Evolutionary conservation across 2,329 filamentous ascomycete genomes (phyloP).

Genomic region (Curvularia sp.): DNA sequence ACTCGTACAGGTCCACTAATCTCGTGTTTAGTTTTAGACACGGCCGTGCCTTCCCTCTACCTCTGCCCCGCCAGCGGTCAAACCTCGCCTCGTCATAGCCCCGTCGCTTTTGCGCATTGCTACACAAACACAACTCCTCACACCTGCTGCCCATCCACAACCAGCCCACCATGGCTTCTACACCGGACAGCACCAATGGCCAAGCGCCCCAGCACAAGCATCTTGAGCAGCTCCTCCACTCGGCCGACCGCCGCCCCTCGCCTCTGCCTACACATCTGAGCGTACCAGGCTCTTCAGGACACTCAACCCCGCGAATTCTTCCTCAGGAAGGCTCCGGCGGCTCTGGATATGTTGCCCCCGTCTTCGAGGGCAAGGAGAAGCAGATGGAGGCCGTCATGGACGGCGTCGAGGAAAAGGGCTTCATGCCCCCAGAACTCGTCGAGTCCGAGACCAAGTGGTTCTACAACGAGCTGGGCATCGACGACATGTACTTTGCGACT

Average conservation of each 20-base stretch:
- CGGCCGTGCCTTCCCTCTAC: conserved; percentile 11
- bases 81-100: conserved; percentile 9
- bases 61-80: conserved; percentile 12
- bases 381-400: conserved; percentile 90
- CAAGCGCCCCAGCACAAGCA: conserved; percentile 60
- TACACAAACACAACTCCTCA: conserved; percentile 17
- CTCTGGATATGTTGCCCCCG: conserved; percentile 91
- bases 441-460: conserved; percentile 93
- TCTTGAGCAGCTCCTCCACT: conserved; percentile 61
- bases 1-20: conserved; percentile 14
- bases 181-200: conserved; percentile 37
- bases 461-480: conserved; percentile 96
- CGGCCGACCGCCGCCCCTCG: conserved; percentile 73
- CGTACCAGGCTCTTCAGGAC: conserved; percentile 64
- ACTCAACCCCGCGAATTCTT: conserved; percentile 70
- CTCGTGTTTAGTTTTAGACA: conserved; percentile 7
- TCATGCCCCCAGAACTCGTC: conserved; percentile 83
- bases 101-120: conserved; percentile 10
- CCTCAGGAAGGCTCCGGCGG: conserved; percentile 79
- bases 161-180: conserved; percentile 40
- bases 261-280: conserved; percentile 87
- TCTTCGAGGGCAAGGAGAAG: conserved; percentile 88
- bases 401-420: conserved; percentile 77
- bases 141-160: conserved; percentile 21
- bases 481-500: conserved; percentile 97